Evolutionary conservation across 1,284 basidiomycete genomes (phyloP).

Genomic region (Ceratorhiza oryzae-sativae): DNA sequence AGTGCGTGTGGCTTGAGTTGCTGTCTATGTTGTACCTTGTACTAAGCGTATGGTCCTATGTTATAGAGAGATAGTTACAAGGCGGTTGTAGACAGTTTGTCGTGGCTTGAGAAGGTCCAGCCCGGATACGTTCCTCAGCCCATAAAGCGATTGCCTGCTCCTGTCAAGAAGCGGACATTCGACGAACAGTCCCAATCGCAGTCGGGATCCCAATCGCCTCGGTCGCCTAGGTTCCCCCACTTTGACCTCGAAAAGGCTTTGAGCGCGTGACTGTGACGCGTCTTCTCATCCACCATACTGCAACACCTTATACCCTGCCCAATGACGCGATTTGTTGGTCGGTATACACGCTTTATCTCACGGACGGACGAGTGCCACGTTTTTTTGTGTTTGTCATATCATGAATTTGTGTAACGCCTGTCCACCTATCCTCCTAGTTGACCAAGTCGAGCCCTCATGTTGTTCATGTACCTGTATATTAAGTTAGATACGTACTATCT

Average conservation of each 20-base stretch:
- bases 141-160: neutral
- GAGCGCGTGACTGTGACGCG: slow-evolving; percentile 4
- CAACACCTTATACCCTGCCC: neutral
- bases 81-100: neutral
- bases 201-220: neutral
- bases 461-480: slow-evolving; percentile 6
- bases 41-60: neutral
- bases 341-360: neutral
- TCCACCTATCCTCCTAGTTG: neutral
- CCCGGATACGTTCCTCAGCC: neutral
- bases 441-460: neutral
- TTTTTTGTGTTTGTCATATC: neutral
- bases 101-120: neutral
- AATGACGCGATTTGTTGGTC: neutral
- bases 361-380: slow-evolving; percentile 3
- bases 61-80: neutral
- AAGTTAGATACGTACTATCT: neutral
- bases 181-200: neutral
- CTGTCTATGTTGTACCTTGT: neutral
- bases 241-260: slow-evolving; percentile 6
- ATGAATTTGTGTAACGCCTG: slow-evolving; percentile 2
- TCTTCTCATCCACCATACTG: neutral
- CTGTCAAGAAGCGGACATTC: neutral
- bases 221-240: neutral
- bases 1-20: neutral